These are phyloP conservation scores for Yamadazyma aaseri DNA, from an alignment of 1,139 yeast genomes.

Conservation along the genomic window DNA sequence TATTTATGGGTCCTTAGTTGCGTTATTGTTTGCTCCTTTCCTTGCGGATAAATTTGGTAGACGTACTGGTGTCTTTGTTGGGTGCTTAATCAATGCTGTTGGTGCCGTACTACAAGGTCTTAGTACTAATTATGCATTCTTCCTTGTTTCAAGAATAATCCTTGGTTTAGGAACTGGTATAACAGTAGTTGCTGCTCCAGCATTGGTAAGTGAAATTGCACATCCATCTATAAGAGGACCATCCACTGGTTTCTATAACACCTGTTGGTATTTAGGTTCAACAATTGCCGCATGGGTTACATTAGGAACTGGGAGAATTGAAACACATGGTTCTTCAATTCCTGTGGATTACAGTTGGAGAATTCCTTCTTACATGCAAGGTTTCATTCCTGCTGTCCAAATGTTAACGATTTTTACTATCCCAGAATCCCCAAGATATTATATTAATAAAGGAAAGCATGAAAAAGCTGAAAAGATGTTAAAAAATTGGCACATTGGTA, in stretches of 20 bases:
- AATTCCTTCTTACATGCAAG: slow-evolving; percentile 47
- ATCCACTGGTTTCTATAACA: slow-evolving; percentile 45
- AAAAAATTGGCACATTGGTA: slow-evolving; percentile 39
- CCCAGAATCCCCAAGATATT: slow-evolving; percentile 50
- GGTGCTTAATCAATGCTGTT: slow-evolving; percentile 25
- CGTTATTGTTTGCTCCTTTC: slow-evolving; percentile 20
- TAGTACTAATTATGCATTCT: slow-evolving; percentile 6
- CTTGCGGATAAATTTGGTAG: slow-evolving; percentile 33
- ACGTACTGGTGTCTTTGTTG: slow-evolving; percentile 26
- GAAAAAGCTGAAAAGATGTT: slow-evolving; percentile 41
- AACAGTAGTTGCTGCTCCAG: slow-evolving; percentile 37
- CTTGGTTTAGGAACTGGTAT: slow-evolving; percentile 29
- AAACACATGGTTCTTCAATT: neutral
- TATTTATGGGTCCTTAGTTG: slow-evolving; percentile 21
- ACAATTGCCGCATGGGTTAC: slow-evolving; percentile 51
- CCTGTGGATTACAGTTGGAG: slow-evolving; percentile 35
- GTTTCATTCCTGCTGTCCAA: slow-evolving; percentile 29
- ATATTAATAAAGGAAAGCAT: slow-evolving; percentile 34
- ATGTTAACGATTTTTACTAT: slow-evolving; percentile 26
- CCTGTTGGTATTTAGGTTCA: slow-evolving; percentile 52
- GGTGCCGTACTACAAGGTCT: slow-evolving; percentile 45
- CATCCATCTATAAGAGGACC: slow-evolving; percentile 49
- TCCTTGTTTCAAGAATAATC: slow-evolving; percentile 4
- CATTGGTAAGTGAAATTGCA: slow-evolving; percentile 40
- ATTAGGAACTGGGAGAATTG: slow-evolving; percentile 42